Base-by-base conservation (phyloP, 169 alveolate genomes). In the Plasmodium vivax region DNA sequence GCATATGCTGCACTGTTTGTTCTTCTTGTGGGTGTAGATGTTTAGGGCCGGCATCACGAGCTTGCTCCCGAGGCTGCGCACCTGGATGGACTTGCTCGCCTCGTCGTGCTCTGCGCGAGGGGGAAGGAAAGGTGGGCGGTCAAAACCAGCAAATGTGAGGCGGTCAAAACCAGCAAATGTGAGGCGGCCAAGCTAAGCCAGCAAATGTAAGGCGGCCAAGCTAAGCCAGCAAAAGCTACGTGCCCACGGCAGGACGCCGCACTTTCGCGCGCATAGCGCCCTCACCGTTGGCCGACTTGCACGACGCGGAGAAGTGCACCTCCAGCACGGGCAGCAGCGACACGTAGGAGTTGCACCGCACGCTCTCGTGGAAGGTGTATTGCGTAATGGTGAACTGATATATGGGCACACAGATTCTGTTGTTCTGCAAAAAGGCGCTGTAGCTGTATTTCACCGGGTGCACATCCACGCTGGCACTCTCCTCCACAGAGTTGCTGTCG, bases 271-370 rank as follows among this genome's bases (percentile, higher is more conserved):
- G 27, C 27, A 23, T 0, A 23, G 62, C 27, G 0, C 5, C 19
- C 54, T 77, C 71, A 87, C 93, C 85, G 23, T 87, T 87, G 10
- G 41, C 1, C 14, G 79, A 54, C 68, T 77, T 87, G 36, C 71
- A 87, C 0, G 93, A 87, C 16, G 87, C 68, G 23, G 93, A 87
- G 23, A 54, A 87, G 82, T 87, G 93, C 14, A 87, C 14, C 45
- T 87, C 87, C 72, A 87, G 36, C 19, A 58, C 82, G 0, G 93
- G 93, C 2, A 87, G 43, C 10, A 87, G 34, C 0, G 93, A 87
- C 23, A 79, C 34, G 51, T 87, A 87, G 1, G 82, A 74, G n/a
- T 36, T 87, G 54, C 32, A 54, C 58, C 82, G 45, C 81, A 47
- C 27, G 71, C 16, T 71, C 41, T 87, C 85, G 41, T 87, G 77